Conservation (phyloP, 1,284 basidiomycete genomes). For the Rhodotorula sp. region DNA sequence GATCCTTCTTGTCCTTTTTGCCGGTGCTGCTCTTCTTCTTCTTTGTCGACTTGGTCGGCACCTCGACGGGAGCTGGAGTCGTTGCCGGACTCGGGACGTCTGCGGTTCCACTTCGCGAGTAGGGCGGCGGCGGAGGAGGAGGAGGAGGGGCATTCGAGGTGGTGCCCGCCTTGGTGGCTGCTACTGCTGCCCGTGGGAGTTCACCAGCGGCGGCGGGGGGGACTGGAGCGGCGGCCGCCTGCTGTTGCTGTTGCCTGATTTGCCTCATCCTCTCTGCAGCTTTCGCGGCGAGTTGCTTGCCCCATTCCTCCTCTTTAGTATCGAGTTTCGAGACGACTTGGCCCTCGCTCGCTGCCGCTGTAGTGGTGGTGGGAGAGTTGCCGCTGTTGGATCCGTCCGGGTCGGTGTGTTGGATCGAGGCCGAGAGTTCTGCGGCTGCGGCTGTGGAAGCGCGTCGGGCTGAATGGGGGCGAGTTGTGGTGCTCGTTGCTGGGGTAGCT, state of each 20-base stretch:
- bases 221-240: not conserved
- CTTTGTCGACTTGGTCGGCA: not conserved
- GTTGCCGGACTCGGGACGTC: not conserved
- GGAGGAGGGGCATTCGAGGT: too few relatives aligned
- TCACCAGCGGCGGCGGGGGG: not conserved
- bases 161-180: too few relatives aligned
- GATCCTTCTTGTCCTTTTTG: slow-evolving; percentile 4
- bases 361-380: too few relatives aligned
- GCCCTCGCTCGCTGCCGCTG: not conserved
- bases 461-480: not conserved
- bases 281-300: not conserved
- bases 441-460: slow-evolving; percentile 6
- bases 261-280: not conserved
- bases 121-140: too few relatives aligned
- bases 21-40: not conserved
- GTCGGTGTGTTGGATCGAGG: not conserved
- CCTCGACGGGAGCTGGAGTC: not conserved
- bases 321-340: not conserved
- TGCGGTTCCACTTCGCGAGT: too few relatives aligned
- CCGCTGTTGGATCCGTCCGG: not conserved
- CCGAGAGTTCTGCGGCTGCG: not conserved
- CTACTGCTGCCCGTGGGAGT: too few relatives aligned
- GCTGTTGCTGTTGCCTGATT: not conserved
- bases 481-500: too few relatives aligned
- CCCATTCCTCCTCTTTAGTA: slow-evolving; percentile 10